A percentile compares a stretch with the other conserved stretches of the same genome.
Evolutionary conservation across 2,329 filamentous ascomycete species (phyloP).

Genomic region (Scedosporium dehoogii): DNA sequence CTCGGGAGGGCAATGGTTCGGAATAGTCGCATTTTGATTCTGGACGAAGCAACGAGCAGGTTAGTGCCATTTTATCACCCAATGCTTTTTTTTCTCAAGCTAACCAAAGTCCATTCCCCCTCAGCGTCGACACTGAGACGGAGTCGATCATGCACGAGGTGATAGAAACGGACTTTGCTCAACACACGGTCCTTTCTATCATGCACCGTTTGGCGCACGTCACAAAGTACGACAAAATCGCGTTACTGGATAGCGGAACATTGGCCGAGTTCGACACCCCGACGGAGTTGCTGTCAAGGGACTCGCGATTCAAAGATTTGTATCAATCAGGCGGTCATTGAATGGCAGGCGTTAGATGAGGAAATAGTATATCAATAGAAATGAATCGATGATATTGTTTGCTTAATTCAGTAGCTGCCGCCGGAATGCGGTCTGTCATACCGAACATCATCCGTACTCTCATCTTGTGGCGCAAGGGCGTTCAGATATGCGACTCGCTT

Average conservation of each 20-base stretch:
- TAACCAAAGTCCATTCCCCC: too few species aligned
- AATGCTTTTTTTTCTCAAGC: conserved; percentile 23
- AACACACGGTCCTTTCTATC: conserved; percentile 43
- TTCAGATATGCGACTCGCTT: conserved; percentile 18
- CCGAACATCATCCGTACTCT: background rate
- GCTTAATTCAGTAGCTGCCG: background rate
- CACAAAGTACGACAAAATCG: background rate
- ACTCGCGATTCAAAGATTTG: background rate
- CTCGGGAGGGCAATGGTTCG: conserved; percentile 47
- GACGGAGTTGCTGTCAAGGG: background rate
- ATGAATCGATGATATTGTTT: background rate
- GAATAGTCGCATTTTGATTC: conserved; percentile 6
- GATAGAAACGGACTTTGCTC: conserved; percentile 26
- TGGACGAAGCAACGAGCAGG: conserved; percentile 16
- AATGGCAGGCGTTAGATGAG: background rate
- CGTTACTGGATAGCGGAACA: background rate
- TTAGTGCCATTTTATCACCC: conserved; percentile 21
- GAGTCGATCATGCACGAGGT: conserved; percentile 31
- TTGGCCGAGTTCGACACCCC: background rate
- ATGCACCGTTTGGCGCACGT: conserved; percentile 26
- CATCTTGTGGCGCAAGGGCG: background rate
- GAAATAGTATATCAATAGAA: background rate
- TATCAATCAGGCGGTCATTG: background rate
- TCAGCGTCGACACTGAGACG: conserved; percentile 27
- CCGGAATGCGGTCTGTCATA: background rate